These are phyloP conservation scores for Malassezia vespertilionis DNA, from an alignment of 1,284 basidiomycete genomes.

Conservation along the genomic window DNA sequence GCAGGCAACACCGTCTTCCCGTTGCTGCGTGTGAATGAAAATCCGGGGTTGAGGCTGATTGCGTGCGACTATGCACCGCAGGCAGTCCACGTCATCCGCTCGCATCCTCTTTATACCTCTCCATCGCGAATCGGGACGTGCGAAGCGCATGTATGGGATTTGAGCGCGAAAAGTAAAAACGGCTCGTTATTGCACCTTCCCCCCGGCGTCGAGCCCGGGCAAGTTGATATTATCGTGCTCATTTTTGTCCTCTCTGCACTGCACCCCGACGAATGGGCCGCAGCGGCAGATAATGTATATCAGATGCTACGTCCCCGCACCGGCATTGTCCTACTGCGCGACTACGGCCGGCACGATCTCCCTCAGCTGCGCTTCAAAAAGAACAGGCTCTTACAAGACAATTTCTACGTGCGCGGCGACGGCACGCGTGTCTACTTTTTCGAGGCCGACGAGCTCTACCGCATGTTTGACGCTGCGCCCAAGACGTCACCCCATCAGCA, in stretches of 20 bases:
- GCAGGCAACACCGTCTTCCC: slow-evolving; percentile 90
- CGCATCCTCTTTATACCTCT: slow-evolving; percentile 19
- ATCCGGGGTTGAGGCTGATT: slow-evolving; percentile 61
- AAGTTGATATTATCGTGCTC: slow-evolving; percentile 77
- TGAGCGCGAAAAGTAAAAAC: slow-evolving; percentile 44
- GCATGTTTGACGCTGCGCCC: slow-evolving; percentile 32
- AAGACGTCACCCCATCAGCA: slow-evolving; percentile 1
- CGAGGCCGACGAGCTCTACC: slow-evolving; percentile 30
- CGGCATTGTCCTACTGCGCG: slow-evolving; percentile 72
- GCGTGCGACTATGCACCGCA: slow-evolving; percentile 86
- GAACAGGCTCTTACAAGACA: slow-evolving; percentile 73
- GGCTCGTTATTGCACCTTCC: slow-evolving; percentile 21
- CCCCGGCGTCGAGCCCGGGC: slow-evolving; percentile 45
- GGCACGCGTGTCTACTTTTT: slow-evolving; percentile 60
- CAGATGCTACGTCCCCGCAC: slow-evolving; percentile 67
- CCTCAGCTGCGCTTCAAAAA: slow-evolving; percentile 83
- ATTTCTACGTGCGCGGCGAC: slow-evolving; percentile 66
- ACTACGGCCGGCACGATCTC: slow-evolving; percentile 85
- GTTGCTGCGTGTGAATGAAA: slow-evolving; percentile 67
- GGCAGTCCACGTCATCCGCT: slow-evolving; percentile 79
- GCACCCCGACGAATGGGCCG: slow-evolving; percentile 82
- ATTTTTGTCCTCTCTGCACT: slow-evolving; percentile 91
- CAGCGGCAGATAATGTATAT: slow-evolving; percentile 69
- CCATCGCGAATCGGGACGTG: slow-evolving; percentile 52
- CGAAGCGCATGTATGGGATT: slow-evolving; percentile 77